Base-by-base conservation (phyloP, 495 filamentous ascomycete genomes). In the Amniculicola lignicola region DNA sequence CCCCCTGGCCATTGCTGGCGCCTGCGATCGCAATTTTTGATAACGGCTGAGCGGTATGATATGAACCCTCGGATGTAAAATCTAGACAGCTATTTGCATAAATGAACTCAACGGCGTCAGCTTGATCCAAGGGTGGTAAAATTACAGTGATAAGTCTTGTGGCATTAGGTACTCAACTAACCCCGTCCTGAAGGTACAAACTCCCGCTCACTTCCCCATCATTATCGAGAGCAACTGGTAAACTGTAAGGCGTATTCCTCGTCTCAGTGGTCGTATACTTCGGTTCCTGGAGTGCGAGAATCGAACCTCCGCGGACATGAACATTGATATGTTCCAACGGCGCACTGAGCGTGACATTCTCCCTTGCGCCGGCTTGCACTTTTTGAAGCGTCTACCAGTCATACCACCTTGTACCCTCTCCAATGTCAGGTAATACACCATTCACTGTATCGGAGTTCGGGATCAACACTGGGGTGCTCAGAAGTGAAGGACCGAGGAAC, bases 121-220 rank as follows among this genome's bases (percentile, higher is more conserved):
- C 29, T 33, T 7, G 7, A 33, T 33, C n/a, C 7, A 7, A 33
- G 29, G 37, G 16, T 6, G 9, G 6, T 7, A 10, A 16, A 12
- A 7, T 40, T 40, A 40, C 37, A 11, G 9, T 40, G 16, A 40
- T 16, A 10, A 40, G 16, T 19, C 37, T 40, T 18, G 79, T 84
- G 0, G 73, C 70, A 21, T 76, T 71, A 3, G 78, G 87, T 16
- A 53, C 58, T 29, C 90, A 35, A 43, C 84, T 89, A 65, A 83
- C 84, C 0, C 89, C 89, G 66, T 95, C 90, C 59, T 94, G 90
- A 2, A 93, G 63, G 61, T 94, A 92, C 11, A 94, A 65, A 10
- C 73, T 54, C 0, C 89, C 90, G 2, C 55, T 70, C 0, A 89
- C 88, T 23, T 68, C 60, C 0, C 82, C 84, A 12, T 75, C 61